Evolutionary conservation across 345 rosid species (phyloP).

Genomic region (Cardiospermum halicacabum): DNA sequence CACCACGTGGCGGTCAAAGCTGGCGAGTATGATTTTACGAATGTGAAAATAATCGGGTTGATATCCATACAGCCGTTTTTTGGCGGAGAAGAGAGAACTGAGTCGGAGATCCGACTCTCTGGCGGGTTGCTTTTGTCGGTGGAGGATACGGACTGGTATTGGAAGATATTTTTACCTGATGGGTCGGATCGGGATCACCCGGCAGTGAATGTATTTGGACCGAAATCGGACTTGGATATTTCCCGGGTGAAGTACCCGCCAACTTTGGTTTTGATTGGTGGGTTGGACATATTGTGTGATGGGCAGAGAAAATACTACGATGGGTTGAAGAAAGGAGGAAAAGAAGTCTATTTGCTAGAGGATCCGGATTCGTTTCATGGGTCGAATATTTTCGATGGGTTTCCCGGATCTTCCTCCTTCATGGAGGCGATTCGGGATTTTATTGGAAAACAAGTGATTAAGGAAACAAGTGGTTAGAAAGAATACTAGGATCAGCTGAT

Average conservation of each 20-base stretch:
- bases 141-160: constrained; percentile 26
- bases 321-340: constrained; percentile 24
- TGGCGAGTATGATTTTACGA: neutral
- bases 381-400: neutral
- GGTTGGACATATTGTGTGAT: constrained; percentile 21
- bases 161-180: constrained; percentile 26
- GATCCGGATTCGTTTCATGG: constrained; percentile 24
- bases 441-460: neutral
- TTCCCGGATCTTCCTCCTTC: neutral
- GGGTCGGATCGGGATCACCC: constrained; percentile 32
- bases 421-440: neutral
- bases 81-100: neutral
- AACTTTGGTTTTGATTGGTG: constrained; percentile 27
- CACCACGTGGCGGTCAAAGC: neutral
- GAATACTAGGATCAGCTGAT: no score
- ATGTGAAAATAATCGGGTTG: neutral
- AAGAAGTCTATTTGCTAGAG: constrained; percentile 26
- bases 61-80: constrained; percentile 1
- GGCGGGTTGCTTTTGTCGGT: neutral
- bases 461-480: neutral
- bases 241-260: constrained; percentile 19
- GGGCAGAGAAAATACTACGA: constrained; percentile 25
- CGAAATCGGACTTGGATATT: constrained; percentile 10
- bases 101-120: neutral
- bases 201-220: constrained; percentile 25